A percentile compares a stretch with the other conserved stretches of the same genome.
Conservation (phyloP, 148 eudicot genomes). For the Vaccinium darrowii region DNA sequence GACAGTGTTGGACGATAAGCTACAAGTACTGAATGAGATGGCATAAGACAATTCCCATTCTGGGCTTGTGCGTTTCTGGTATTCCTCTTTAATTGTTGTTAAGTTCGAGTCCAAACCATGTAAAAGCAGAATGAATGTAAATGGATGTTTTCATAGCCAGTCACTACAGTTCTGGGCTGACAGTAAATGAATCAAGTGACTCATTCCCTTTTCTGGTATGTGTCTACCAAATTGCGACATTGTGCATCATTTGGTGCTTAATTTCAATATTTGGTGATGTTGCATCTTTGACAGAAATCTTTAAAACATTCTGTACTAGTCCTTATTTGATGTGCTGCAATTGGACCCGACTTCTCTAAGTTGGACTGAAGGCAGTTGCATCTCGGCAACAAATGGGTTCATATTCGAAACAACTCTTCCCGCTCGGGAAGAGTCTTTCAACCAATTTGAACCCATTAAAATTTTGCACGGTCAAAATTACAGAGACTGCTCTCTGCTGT, state of each 20-base stretch:
- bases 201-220: not conserved
- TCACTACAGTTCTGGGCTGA: not conserved
- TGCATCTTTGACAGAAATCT: not conserved
- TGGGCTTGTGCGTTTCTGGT: not conserved
- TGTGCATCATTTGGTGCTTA: not conserved
- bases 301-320: not conserved
- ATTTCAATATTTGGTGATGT: not conserved
- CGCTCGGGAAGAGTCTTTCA: too few relatives aligned
- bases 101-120: not conserved
- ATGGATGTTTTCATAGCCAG: not conserved
- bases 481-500: too few relatives aligned
- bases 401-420: too few relatives aligned
- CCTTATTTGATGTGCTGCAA: not conserved
- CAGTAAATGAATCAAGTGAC: not conserved
- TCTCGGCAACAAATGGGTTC: not conserved
- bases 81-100: not conserved
- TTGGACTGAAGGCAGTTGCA: not conserved
- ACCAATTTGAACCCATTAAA: not conserved
- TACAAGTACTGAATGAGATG: not conserved
- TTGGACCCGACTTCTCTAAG: not conserved
- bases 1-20: not conserved
- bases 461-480: too few relatives aligned
- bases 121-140: not conserved
- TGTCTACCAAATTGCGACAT: not conserved
- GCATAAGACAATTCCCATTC: not conserved